Evolutionary conservation across 2,329 filamentous ascomycete species (phyloP).

Genomic region (Saccharata proteae): DNA sequence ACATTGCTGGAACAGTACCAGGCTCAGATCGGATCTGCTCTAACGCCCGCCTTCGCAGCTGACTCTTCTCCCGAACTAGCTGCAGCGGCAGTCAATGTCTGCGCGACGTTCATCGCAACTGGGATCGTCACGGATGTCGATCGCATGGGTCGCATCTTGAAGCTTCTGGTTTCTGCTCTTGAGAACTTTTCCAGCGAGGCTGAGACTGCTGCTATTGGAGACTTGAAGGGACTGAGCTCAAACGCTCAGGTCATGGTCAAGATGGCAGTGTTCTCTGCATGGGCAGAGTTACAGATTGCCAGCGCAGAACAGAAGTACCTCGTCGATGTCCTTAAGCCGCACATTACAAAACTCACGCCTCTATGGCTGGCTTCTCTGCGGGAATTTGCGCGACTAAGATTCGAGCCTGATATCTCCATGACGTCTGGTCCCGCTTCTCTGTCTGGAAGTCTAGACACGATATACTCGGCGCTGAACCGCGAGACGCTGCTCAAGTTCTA

Average conservation of each 20-base stretch:
- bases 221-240: slow-evolving; percentile 81
- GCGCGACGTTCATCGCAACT: slow-evolving; percentile 93
- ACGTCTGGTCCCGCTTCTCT: slow-evolving; percentile 61
- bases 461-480: slow-evolving; percentile 88
- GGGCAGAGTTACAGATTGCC: slow-evolving; percentile 93
- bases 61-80: slow-evolving; percentile 95
- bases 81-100: slow-evolving; percentile 92
- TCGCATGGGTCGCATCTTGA: slow-evolving; percentile 96
- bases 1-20: slow-evolving; percentile 97
- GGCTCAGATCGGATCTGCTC: slow-evolving; percentile 89
- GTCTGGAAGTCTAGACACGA: slow-evolving; percentile 78
- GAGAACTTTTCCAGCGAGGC: slow-evolving; percentile 82
- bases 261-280: slow-evolving; percentile 91
- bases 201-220: slow-evolving; percentile 78
- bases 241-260: slow-evolving; percentile 98
- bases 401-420: slow-evolving; percentile 94
- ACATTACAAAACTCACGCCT: slow-evolving; percentile 80
- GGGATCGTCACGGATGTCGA: slow-evolving; percentile 96
- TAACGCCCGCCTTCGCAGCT: slow-evolving; percentile 89
- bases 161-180: slow-evolving; percentile 77
- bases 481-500: slow-evolving; percentile 93
- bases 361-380: slow-evolving; percentile 87
- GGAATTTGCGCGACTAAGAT: slow-evolving; percentile 84
- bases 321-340: slow-evolving; percentile 74
- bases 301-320: slow-evolving; percentile 87